These are phyloP conservation scores for Teratosphaeria nubilosa DNA, from an alignment of 2,329 filamentous ascomycete genomes.

Conservation along the genomic window DNA sequence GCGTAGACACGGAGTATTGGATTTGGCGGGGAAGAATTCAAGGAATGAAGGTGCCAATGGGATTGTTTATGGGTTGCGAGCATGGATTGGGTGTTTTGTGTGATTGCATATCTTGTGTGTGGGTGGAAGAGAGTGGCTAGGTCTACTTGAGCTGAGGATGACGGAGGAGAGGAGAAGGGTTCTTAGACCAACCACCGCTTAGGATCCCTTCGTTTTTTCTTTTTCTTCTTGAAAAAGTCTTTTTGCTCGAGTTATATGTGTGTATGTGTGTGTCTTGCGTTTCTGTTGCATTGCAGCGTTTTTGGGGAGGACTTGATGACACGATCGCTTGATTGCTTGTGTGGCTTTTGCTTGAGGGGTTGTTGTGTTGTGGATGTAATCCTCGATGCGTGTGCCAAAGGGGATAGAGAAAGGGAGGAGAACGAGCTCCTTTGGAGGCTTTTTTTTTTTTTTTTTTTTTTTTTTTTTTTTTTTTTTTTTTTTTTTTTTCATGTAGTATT, in stretches of 20 bases:
- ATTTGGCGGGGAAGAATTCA: neutral
- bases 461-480: neutral
- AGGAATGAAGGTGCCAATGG: neutral
- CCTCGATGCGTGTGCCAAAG: neutral
- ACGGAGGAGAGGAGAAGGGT: neutral
- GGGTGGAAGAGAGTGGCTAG: neutral
- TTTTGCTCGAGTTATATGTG: neutral
- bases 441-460: neutral
- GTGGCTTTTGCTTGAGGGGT: neutral
- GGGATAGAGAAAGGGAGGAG: neutral
- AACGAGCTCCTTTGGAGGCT: neutral
- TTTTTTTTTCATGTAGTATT: neutral
- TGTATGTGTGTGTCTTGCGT: neutral
- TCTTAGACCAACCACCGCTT: neutral
- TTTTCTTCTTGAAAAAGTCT: neutral
- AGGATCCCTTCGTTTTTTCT: neutral
- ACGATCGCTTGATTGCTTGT: neutral
- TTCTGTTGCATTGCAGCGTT: neutral
- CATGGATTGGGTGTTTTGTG: neutral
- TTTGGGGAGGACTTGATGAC: neutral
- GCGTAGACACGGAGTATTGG: neutral
- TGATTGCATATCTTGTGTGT: neutral
- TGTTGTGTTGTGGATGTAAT: neutral
- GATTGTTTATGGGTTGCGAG: neutral
- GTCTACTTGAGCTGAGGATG: neutral